Evolutionary conservation across 2,329 filamentous ascomycete genomes (phyloP).

Genomic region (Fusarium beomiforme): DNA sequence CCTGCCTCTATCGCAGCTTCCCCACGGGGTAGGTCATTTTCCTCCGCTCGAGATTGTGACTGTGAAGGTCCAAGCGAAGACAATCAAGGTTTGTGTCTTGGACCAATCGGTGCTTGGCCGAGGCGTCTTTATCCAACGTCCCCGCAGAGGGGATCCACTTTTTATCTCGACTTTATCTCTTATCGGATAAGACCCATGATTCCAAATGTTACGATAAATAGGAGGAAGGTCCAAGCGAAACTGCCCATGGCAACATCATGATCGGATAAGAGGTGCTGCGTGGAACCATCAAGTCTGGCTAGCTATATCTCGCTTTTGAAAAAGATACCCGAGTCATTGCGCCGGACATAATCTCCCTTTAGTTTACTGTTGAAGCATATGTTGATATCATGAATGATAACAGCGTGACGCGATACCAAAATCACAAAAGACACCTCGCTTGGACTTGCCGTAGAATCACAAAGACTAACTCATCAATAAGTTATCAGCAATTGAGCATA

Average conservation of each 20-base stretch:
- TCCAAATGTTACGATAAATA: no score
- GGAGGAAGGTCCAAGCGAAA: not conserved
- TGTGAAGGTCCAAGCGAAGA: slow-evolving; percentile 1
- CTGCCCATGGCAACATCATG: not conserved
- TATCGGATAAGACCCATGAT: not conserved
- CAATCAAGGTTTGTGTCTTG: not conserved
- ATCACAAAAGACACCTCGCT: no score
- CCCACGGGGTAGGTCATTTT: slow-evolving; percentile 2
- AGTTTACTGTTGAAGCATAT: no score
- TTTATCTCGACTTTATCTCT: not conserved
- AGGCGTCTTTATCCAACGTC: not conserved
- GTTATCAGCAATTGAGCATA: no score
- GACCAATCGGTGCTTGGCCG: not conserved
- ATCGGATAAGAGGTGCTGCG: not conserved
- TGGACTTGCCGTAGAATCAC: no score
- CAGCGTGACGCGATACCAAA: no score
- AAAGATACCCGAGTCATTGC: no score
- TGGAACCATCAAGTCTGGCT: no score
- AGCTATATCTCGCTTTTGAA: no score
- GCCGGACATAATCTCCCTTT: no score
- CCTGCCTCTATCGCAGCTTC: not conserved
- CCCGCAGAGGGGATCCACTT: not conserved
- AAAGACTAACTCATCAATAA: no score
- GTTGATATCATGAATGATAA: no score
- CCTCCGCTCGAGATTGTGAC: not conserved